Evolutionary conservation across 1,284 basidiomycete species (phyloP).

Genomic region (Trametes pubescens): DNA sequence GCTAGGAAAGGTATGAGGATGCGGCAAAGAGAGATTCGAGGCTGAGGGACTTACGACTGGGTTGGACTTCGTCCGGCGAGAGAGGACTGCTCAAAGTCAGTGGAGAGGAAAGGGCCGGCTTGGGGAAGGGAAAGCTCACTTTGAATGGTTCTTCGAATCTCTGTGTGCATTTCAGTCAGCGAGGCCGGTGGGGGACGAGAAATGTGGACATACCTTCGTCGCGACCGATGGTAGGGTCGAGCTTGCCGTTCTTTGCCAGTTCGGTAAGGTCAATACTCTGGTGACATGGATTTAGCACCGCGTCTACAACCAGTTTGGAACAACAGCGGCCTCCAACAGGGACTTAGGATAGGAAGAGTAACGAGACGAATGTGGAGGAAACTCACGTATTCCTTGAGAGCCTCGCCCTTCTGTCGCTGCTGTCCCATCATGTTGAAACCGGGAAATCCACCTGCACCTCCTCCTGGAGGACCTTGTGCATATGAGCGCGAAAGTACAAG

Average conservation of each 20-base stretch:
- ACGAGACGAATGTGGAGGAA: not conserved
- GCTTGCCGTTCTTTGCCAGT: conserved; percentile 82
- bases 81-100: conserved; percentile 59
- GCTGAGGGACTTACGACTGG: conserved; percentile 67
- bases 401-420: conserved; percentile 77
- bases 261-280: conserved; percentile 88
- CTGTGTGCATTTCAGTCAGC: conserved; percentile 46
- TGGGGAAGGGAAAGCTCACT: conserved; percentile 54
- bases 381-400: conserved; percentile 84
- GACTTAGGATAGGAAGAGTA: not conserved
- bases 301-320: not conserved
- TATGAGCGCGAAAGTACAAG: conserved; percentile 33
- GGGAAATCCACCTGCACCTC: conserved; percentile 55
- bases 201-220: conserved; percentile 68
- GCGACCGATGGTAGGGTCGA: conserved; percentile 91
- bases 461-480: conserved; percentile 47
- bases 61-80: conserved; percentile 86
- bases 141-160: conserved; percentile 91
- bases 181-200: not conserved
- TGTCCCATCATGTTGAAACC: conserved; percentile 61
- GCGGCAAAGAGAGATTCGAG: not conserved
- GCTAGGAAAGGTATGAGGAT: conserved; percentile 45
- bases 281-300: not conserved
- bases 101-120: not conserved
- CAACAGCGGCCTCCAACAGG: not conserved